Percentiles rank a stretch among this genome's conserved stretches.
Conservation (phyloP, 2,329 filamentous ascomycete genomes). For the Phialophora macrospora region DNA sequence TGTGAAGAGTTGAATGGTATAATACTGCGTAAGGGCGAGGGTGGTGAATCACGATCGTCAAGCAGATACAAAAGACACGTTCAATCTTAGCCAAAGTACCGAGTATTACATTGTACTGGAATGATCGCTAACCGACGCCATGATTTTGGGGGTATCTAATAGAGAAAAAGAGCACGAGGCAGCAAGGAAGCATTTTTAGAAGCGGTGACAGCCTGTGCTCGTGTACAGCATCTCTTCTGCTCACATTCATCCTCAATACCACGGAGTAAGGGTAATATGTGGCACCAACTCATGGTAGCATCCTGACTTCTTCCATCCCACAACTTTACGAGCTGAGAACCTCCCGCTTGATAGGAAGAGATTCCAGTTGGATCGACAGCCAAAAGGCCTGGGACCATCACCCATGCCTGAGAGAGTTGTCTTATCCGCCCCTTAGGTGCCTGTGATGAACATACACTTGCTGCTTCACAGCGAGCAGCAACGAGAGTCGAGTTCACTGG, state of each 20-base stretch:
- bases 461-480: not conserved
- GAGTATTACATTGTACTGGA: not conserved
- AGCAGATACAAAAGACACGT: not conserved
- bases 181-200: not conserved
- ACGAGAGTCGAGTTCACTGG: not conserved
- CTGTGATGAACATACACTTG: not conserved
- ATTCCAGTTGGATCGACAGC: not conserved
- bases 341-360: not conserved
- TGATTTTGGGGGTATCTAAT: not conserved
- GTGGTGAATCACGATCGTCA: not conserved
- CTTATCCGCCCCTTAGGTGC: not conserved
- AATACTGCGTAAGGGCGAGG: not conserved
- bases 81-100: not conserved
- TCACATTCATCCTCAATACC: not conserved
- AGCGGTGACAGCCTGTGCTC: not conserved
- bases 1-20: not conserved
- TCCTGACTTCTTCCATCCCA: not conserved
- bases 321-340: not conserved
- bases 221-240: not conserved
- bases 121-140: constrained; percentile 1
- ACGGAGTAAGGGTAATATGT: not conserved
- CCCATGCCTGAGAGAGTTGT: not conserved
- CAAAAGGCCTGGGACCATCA: not conserved
- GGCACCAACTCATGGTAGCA: not conserved
- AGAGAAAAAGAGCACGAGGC: not conserved